Conservation (phyloP, 306 rosid genomes). For the Quercus variabilis region DNA sequence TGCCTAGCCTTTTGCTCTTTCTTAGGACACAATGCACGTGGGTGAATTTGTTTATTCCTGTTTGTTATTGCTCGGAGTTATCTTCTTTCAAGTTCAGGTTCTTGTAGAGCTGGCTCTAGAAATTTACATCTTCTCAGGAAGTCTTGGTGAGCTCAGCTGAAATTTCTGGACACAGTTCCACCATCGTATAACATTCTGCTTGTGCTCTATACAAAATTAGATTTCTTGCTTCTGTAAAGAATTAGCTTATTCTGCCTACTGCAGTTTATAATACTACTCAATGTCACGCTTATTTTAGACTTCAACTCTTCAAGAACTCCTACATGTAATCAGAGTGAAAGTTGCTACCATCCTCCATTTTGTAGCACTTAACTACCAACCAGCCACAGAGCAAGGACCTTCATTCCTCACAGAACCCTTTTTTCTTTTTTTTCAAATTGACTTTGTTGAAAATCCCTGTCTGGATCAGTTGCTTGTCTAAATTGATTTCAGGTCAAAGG, state of each 20-base stretch:
- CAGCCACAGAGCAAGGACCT: neutral
- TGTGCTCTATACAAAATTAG: conserved; percentile 16
- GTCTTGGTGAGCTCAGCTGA: conserved; percentile 37
- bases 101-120: conserved; percentile 62
- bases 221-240: conserved; percentile 36
- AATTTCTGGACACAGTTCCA: conserved; percentile 24
- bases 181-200: conserved; percentile 21
- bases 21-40: conserved; percentile 26
- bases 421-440: too few species aligned
- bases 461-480: neutral
- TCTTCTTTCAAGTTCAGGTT: conserved; percentile 38
- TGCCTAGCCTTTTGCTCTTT: conserved; percentile 17
- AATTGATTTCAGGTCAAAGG: neutral
- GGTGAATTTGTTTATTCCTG: conserved; percentile 68
- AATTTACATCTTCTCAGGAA: conserved; percentile 48
- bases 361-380: neutral
- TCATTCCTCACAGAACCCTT: neutral
- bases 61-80: conserved; percentile 48
- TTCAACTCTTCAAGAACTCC: neutral
- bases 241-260: conserved; percentile 17
- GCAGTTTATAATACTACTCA: neutral
- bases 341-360: neutral
- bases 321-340: neutral
- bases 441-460: neutral
- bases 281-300: neutral